These are phyloP conservation scores for Teratosphaeria epicoccoides DNA, from an alignment of 2,329 filamentous ascomycete genomes.

Conservation along the genomic window DNA sequence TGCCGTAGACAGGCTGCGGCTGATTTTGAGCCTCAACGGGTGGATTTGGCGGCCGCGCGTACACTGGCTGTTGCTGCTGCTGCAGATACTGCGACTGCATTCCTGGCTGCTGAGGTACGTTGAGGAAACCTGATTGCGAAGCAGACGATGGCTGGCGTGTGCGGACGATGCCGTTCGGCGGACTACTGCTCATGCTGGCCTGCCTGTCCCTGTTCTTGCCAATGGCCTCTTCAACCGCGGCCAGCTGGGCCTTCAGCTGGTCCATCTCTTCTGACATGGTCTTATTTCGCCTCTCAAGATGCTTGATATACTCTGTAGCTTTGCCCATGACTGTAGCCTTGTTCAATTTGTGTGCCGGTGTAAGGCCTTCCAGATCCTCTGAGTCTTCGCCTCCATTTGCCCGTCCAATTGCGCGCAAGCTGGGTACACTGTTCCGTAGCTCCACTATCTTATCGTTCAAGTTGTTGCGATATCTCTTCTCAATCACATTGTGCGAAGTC, in stretches of 20 bases:
- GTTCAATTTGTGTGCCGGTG: constrained; percentile 84
- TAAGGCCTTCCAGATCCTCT: constrained; percentile 59
- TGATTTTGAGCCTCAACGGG: constrained; percentile 26
- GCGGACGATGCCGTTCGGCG: constrained; percentile 11
- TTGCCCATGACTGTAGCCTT: constrained; percentile 96
- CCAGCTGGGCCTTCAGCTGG: constrained; percentile 64
- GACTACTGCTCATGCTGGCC: constrained; percentile 14
- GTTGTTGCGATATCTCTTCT: constrained; percentile 93
- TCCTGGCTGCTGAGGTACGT: constrained; percentile 15
- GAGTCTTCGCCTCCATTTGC: constrained; percentile 57
- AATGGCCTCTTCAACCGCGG: constrained; percentile 58
- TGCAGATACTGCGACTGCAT: constrained; percentile 25
- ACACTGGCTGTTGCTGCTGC: constrained; percentile 21
- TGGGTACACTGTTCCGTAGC: constrained; percentile 82
- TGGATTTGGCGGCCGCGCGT: constrained; percentile 21
- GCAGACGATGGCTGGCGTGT: constrained; percentile 19
- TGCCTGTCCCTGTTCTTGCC: constrained; percentile 17
- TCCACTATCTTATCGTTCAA: constrained; percentile 95
- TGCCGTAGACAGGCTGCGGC: constrained; percentile 28
- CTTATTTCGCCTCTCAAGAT: constrained; percentile 83
- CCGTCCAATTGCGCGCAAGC: constrained; percentile 69
- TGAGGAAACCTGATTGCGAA: constrained; percentile 18
- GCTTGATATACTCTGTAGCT: constrained; percentile 89
- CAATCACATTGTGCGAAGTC: constrained; percentile 94
- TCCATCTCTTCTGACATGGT: constrained; percentile 71